Evolutionary conservation across 192 early-diverging fungal species (phyloP).

Genomic region (Blastocladiella britannica): DNA sequence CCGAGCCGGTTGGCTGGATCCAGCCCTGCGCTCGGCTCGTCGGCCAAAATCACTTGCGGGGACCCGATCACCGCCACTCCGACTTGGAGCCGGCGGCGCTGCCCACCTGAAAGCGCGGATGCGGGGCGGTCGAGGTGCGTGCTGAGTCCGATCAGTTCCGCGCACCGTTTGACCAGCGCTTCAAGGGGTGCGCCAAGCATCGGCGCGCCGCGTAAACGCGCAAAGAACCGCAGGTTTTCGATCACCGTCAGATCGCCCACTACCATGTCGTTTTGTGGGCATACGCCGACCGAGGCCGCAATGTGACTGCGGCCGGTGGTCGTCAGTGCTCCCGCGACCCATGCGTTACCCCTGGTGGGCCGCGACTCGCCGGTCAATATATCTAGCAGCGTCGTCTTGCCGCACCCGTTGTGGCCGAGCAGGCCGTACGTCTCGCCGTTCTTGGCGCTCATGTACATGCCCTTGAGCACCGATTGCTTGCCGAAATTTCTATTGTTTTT

Average conservation of each 20-base stretch:
- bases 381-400: slow-evolving; percentile 2
- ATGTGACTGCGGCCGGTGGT: neutral
- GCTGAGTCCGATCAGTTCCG: neutral
- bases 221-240: neutral
- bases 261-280: neutral
- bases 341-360: neutral
- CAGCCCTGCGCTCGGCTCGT: slow-evolving; percentile 6
- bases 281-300: neutral
- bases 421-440: slow-evolving; percentile 3
- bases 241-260: neutral
- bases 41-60: slow-evolving; percentile 7
- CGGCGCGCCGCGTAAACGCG: neutral
- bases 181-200: neutral
- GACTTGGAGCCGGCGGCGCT: slow-evolving; percentile 11
- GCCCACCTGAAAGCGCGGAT: slow-evolving; percentile 8
- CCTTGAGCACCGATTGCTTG: too few species aligned
- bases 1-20: slow-evolving; percentile 3
- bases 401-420: slow-evolving; percentile 4
- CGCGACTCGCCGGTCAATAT: neutral
- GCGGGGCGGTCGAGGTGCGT: neutral
- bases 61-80: slow-evolving; percentile 12
- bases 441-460: too few species aligned
- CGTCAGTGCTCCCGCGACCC: neutral
- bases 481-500: too few species aligned
- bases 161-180: neutral